A percentile compares a stretch with the other conserved stretches of the same genome.
These are phyloP conservation scores for Coprinopsis cinerea DNA, from an alignment of 768 basidiomycete species.

Conservation along the genomic window DNA sequence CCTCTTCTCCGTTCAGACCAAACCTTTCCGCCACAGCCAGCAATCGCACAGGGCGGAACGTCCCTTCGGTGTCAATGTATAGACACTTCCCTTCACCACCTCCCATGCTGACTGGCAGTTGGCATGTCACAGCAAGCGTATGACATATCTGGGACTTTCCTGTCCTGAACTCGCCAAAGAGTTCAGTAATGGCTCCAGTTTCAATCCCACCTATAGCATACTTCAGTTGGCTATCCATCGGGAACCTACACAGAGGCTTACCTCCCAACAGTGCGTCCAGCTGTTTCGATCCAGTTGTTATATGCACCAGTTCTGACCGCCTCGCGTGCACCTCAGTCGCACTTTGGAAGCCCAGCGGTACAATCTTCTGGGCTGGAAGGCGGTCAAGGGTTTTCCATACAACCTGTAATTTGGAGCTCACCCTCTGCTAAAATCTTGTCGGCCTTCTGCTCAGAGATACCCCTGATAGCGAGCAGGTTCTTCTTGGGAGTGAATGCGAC, in stretches of 20 bases:
- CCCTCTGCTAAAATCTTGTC: conserved; percentile 95
- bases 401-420: conserved; percentile 27
- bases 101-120: conserved; percentile 95
- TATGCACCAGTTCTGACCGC: conserved; percentile 90
- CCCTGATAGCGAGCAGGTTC: conserved; percentile 82
- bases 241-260: conserved; percentile 28
- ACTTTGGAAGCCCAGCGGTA: conserved; percentile 96
- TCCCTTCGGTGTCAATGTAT: conserved; percentile 99
- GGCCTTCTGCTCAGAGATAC: conserved; percentile 94
- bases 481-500: conserved; percentile 98
- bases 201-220: conserved; percentile 79
- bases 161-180: conserved; percentile 98
- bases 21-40: conserved; percentile 93
- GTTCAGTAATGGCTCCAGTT: conserved; percentile 95
- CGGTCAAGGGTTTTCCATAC: not conserved
- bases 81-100: conserved; percentile 99
- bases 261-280: conserved; percentile 94
- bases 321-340: conserved; percentile 97
- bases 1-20: conserved; percentile 97
- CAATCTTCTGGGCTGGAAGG: conserved; percentile 79
- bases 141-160: conserved; percentile 99
- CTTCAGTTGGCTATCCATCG: no score
- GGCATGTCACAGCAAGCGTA: conserved; percentile 96
- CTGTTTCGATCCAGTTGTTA: conserved; percentile 95
- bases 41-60: conserved; percentile 93